These are phyloP conservation scores for Venturia aucupariae DNA, from an alignment of 2,329 filamentous ascomycete species.

Conservation along the genomic window DNA sequence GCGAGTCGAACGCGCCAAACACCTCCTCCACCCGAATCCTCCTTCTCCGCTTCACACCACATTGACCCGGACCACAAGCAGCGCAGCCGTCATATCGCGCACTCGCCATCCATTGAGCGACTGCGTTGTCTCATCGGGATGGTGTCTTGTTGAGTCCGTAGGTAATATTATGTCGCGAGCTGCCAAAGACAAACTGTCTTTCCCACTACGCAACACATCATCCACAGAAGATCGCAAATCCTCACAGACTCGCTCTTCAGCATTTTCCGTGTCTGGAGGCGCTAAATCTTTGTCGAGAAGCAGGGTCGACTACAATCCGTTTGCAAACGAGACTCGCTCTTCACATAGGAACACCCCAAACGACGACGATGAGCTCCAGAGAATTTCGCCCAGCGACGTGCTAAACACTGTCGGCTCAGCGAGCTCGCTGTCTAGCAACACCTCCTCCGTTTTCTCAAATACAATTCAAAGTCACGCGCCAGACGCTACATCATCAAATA, in stretches of 20 bases:
- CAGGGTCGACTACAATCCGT: neutral
- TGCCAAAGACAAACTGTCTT: conserved; percentile 10
- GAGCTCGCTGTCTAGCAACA: conserved; percentile 61
- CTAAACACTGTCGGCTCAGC: conserved; percentile 63
- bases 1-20: conserved; percentile 3
- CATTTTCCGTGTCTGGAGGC: neutral
- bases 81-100: neutral
- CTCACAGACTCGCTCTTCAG: neutral
- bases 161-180: conserved; percentile 8
- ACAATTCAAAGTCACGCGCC: neutral
- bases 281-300: conserved; percentile 3
- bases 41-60: neutral
- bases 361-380: conserved; percentile 48
- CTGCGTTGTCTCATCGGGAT: neutral
- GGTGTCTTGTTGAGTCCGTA: neutral
- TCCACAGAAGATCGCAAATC: neutral
- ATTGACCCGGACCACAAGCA: neutral
- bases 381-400: conserved; percentile 49
- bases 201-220: conserved; percentile 6
- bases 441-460: conserved; percentile 61
- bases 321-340: neutral
- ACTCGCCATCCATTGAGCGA: neutral
- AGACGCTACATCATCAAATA: conserved; percentile 5
- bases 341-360: conserved; percentile 10
- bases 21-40: neutral